Percentiles rank a stretch among this genome's conserved stretches.
These are phyloP conservation scores for Leptographium flavum DNA, from an alignment of 2,329 filamentous ascomycete species.

Conservation along the genomic window DNA sequence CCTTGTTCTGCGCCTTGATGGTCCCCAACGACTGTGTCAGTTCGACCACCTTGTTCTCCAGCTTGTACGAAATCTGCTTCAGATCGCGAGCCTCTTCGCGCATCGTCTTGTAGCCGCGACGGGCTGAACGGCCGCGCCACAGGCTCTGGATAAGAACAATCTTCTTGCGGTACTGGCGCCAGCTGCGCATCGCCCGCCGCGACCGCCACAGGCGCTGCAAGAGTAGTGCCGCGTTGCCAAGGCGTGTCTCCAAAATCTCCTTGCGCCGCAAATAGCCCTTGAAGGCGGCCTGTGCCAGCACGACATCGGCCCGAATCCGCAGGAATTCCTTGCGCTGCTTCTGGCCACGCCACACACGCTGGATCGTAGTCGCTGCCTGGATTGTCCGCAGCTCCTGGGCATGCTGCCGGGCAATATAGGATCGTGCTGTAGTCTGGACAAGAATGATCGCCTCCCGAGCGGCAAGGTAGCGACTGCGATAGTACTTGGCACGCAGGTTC, in stretches of 20 bases:
- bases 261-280: slow-evolving; percentile 87
- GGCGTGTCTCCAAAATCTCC: slow-evolving; percentile 83
- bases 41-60: slow-evolving; percentile 99
- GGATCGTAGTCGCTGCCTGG: slow-evolving; percentile 85
- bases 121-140: slow-evolving; percentile 75
- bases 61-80: slow-evolving; percentile 98
- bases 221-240: slow-evolving; percentile 78
- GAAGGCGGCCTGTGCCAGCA: slow-evolving; percentile 76
- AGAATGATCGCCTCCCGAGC: slow-evolving; percentile 67
- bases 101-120: slow-evolving; percentile 74
- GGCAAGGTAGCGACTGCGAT: slow-evolving; percentile 79
- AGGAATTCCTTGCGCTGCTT: slow-evolving; percentile 76
- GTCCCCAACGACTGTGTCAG: slow-evolving; percentile 86
- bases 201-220: slow-evolving; percentile 88
- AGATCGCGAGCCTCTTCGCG: slow-evolving; percentile 94
- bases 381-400: slow-evolving; percentile 70
- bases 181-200: slow-evolving; percentile 61
- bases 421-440: slow-evolving; percentile 67
- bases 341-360: slow-evolving; percentile 85
- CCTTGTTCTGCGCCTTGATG: slow-evolving; percentile 91
- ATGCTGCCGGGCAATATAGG: slow-evolving; percentile 60
- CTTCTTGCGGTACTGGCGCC: slow-evolving; percentile 82
- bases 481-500: slow-evolving; percentile 91
- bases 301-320: slow-evolving; percentile 65
- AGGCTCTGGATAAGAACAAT: slow-evolving; percentile 81